phyloP scores from a whole-genome alignment of 306 rosid species.

The Calophaca sinica region DNA sequence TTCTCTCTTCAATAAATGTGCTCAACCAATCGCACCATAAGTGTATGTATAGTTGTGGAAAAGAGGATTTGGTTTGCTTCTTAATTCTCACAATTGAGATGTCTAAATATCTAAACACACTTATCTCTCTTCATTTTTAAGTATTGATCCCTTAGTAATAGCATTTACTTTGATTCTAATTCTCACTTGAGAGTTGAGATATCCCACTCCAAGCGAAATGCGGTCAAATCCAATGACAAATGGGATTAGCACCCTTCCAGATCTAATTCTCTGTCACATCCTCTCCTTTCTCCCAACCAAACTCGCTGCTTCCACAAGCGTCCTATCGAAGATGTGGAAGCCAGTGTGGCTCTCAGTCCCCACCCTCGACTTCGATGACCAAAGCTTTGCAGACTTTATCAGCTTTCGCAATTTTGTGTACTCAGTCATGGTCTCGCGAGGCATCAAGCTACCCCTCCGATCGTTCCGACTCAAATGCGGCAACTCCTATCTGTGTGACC shows the following conservation, averaged over 20 bases:
- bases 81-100: no score
- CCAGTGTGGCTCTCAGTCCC: conserved; percentile 28
- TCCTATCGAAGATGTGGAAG: conserved; percentile 45
- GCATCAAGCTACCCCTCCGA: background rate
- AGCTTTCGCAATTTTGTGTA: no score
- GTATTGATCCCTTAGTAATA: no score
- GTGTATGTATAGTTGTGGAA: no score
- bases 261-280: background rate
- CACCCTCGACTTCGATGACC: background rate
- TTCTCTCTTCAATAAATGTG: no score
- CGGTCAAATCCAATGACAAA: background rate
- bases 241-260: conserved; percentile 25
- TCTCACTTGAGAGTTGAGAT: no score
- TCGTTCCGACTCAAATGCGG: background rate
- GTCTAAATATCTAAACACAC: no score
- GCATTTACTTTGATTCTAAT: no score
- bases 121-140: no score
- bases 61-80: no score
- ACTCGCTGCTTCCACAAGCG: conserved; percentile 23
- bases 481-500: no score
- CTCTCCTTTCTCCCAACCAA: conserved; percentile 25
- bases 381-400: background rate
- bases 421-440: background rate
- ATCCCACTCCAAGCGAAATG: background rate
- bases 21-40: no score